phyloP scores from a whole-genome alignment of 2,329 filamentous ascomycete species.

The Capronia coronata region DNA sequence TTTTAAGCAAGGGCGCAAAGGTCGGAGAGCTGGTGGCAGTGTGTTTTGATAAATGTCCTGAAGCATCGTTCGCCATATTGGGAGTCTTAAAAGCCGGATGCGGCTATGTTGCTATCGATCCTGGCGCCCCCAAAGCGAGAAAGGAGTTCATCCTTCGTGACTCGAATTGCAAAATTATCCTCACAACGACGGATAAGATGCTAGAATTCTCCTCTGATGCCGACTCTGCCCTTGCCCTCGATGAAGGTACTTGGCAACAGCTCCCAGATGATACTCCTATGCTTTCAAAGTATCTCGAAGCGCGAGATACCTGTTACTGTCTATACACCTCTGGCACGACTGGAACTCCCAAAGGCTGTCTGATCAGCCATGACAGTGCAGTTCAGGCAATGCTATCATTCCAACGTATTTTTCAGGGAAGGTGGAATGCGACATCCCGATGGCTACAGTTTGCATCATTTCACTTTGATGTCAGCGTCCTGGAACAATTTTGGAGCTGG shows the following conservation, averaged over 20 bases:
- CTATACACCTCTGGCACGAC: constrained; percentile 85
- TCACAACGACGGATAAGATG: constrained; percentile 50
- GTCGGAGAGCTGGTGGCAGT: constrained; percentile 63
- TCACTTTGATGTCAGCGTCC: constrained; percentile 87
- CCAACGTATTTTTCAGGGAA: constrained; percentile 65
- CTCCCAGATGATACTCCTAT: constrained; percentile 34
- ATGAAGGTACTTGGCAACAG: constrained; percentile 36
- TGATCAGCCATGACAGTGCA: constrained; percentile 80
- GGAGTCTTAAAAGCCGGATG: constrained; percentile 78
- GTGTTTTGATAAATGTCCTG: constrained; percentile 77
- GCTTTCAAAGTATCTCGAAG: constrained; percentile 34
- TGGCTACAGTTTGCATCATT: constrained; percentile 93
- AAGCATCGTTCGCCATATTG: constrained; percentile 74
- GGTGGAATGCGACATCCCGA: constrained; percentile 66
- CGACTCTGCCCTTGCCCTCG: constrained; percentile 43
- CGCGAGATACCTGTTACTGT: constrained; percentile 66
- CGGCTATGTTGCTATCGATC: constrained; percentile 73
- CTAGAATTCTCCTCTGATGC: constrained; percentile 35
- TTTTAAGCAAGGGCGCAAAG: constrained; percentile 45
- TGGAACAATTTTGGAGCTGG: constrained; percentile 96
- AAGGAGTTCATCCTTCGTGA: constrained; percentile 73
- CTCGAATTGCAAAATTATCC: constrained; percentile 57
- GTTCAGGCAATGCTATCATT: constrained; percentile 88
- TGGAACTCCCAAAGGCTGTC: constrained; percentile 77
- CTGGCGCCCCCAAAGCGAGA: constrained; percentile 62